Percentiles rank a stretch among this genome's conserved stretches.
These are phyloP conservation scores for Purpureocillium lavendulum DNA, from an alignment of 2,329 filamentous ascomycete species.

Conservation along the genomic window DNA sequence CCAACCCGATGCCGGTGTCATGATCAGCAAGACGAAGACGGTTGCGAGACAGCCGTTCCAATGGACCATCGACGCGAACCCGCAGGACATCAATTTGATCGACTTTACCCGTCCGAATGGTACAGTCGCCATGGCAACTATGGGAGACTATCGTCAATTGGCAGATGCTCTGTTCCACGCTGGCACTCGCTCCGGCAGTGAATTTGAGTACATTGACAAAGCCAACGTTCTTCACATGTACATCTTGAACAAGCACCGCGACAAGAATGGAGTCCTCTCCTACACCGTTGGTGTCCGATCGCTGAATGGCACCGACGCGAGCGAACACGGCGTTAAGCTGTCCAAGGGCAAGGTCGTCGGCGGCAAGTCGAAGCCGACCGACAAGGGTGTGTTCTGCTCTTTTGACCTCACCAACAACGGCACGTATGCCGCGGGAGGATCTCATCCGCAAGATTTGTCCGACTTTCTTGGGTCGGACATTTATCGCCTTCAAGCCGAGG, in stretches of 20 bases:
- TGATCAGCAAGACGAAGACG: slow-evolving; percentile 45
- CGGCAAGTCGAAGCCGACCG: slow-evolving; percentile 15
- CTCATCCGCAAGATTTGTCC: slow-evolving; percentile 25
- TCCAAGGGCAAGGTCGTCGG: slow-evolving; percentile 19
- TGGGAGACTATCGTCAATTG: slow-evolving; percentile 46
- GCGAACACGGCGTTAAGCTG: slow-evolving; percentile 25
- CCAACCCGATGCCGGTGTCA: slow-evolving; percentile 40
- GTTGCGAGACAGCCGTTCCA: slow-evolving; percentile 37
- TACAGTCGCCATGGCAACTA: slow-evolving; percentile 33
- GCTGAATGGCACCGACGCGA: slow-evolving; percentile 21
- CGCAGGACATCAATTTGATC: slow-evolving; percentile 39
- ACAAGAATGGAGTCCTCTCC: slow-evolving; percentile 31
- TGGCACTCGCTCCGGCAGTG: slow-evolving; percentile 39
- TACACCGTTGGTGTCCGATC: slow-evolving; percentile 40
- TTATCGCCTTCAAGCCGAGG: slow-evolving; percentile 34
- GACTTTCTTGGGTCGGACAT: slow-evolving; percentile 34
- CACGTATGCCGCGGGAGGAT: slow-evolving; percentile 15
- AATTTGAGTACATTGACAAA: slow-evolving; percentile 39
- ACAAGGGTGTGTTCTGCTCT: slow-evolving; percentile 30
- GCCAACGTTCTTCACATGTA: slow-evolving; percentile 42
- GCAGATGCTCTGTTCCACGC: slow-evolving; percentile 47
- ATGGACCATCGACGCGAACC: slow-evolving; percentile 46
- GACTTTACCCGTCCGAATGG: slow-evolving; percentile 43
- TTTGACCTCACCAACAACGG: slow-evolving; percentile 41
- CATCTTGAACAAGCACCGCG: slow-evolving; percentile 32